Conservation (phyloP, 2,329 filamentous ascomycete genomes). For the Calonectria ilicicola region DNA sequence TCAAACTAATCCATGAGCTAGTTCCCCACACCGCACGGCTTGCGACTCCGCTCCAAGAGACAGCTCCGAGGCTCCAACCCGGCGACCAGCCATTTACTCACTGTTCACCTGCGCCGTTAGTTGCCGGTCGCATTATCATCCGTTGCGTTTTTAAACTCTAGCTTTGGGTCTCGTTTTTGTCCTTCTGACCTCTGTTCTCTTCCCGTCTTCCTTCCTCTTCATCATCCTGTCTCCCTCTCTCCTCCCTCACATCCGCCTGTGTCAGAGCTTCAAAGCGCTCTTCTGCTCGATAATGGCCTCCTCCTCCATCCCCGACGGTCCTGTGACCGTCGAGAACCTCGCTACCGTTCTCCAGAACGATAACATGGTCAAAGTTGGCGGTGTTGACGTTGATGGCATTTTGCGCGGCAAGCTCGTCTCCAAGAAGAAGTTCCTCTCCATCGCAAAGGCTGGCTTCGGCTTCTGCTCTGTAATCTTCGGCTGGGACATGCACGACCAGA, state of each 20-base stretch:
- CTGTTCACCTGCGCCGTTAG: conserved; percentile 11
- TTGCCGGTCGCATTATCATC: conserved; percentile 1
- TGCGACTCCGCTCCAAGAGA: conserved; percentile 6
- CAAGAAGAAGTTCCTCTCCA: conserved; percentile 91
- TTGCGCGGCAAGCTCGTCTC: conserved; percentile 91
- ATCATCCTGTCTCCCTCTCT: not conserved
- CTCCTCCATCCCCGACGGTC: conserved; percentile 27
- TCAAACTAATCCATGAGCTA: conserved; percentile 1
- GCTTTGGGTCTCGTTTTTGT: not conserved
- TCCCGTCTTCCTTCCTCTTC: not conserved
- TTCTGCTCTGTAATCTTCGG: conserved; percentile 96
- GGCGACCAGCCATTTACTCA: not conserved
- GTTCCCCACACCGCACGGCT: conserved; percentile 20
- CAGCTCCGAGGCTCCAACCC: conserved; percentile 13
- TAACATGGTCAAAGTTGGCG: conserved; percentile 86
- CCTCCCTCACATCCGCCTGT: not conserved
- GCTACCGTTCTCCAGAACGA: conserved; percentile 77
- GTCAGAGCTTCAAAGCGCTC: conserved; percentile 17
- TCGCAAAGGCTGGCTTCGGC: conserved; percentile 85
- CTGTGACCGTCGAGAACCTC: conserved; percentile 73
- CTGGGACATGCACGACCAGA: conserved; percentile 97
- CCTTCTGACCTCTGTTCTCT: not conserved
- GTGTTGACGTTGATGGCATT: conserved; percentile 87
- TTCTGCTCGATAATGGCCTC: conserved; percentile 42
- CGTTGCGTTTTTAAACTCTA: not conserved